Evolutionary conservation across 2,329 filamentous ascomycete species (phyloP).

Genomic region (Sordariomycetes sp.): DNA sequence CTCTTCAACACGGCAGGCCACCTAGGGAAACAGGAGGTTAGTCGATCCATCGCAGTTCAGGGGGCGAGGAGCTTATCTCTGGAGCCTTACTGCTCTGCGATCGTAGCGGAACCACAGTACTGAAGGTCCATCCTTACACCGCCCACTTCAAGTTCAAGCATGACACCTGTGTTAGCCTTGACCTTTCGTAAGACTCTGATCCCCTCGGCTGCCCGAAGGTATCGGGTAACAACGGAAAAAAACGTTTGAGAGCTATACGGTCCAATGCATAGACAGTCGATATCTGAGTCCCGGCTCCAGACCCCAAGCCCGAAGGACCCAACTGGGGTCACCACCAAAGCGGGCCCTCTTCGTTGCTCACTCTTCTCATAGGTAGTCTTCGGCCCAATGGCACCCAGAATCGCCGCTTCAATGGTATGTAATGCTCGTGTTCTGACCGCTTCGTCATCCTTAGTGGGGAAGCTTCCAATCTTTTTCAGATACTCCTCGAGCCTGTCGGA

Average conservation of each 20-base stretch:
- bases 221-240: conserved; percentile 21
- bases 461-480: conserved; percentile 21
- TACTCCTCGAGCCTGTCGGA: conserved; percentile 20
- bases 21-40: conserved; percentile 9
- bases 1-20: conserved; percentile 33
- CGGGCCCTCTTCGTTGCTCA: not conserved
- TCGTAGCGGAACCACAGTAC: conserved; percentile 45
- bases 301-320: conserved; percentile 52
- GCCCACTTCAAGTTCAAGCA: conserved; percentile 48
- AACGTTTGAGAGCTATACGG: conserved; percentile 47
- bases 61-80: conserved; percentile 1
- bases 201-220: conserved; percentile 12
- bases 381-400: conserved; percentile 10
- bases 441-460: conserved; percentile 33
- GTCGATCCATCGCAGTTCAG: not conserved
- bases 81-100: conserved; percentile 31
- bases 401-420: conserved; percentile 24
- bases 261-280: conserved; percentile 54
- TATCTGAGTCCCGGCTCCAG: conserved; percentile 46
- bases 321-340: conserved; percentile 39
- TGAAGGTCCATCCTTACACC: conserved; percentile 50
- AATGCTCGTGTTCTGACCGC: conserved; percentile 27
- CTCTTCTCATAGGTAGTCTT: conserved; percentile 15
- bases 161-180: conserved; percentile 43
- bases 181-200: conserved; percentile 43